Evolutionary conservation across 345 rosid genomes (phyloP), one percentile per base, ranked within the genome.

Genomic region (Moricandia moricandioides): DNA sequence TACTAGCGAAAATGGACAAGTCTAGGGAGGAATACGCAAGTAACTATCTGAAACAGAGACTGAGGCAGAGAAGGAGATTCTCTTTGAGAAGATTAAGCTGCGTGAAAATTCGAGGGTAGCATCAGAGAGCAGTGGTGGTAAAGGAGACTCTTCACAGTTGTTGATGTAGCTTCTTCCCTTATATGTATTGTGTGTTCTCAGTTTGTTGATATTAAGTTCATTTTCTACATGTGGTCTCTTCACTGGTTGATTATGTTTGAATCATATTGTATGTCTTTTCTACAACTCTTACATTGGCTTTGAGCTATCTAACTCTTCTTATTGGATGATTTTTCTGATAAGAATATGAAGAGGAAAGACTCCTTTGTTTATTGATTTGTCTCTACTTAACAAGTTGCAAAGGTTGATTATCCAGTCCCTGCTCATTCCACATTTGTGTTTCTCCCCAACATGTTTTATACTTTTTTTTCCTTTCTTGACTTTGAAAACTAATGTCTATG

Each of bases 21-120:
- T 84, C 97, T 6, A 97, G 92, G 77, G 97, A 95, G 73, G 99
- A 95, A 75, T 95, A 89, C 56, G 93, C 97, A 29, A 92, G 84
- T 74, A 86, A n/a, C n/a, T n/a, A n/a, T n/a, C n/a, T n/a, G n/a
- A n/a, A n/a, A n/a, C n/a, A n/a, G n/a, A n/a, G n/a, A 86, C 74
- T 95, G 99, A 92, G 79, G 99, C 97, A 0, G 97, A 95, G 86
- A 95, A 89, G 80, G 91, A 92, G 76, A 88, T 86, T 82, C 83
- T 95, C 47, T 89, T 92, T 69, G 99, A 95, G 88, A 92, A 92
- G 86, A 90, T 95, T 57, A 89, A 90, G 73, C 81, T 90, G 71
- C 99, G 89, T 77, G 97, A 92, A 73, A 87, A 49, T 11, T 47
- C 78, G 5, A 67, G 78, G 73, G 61, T 35, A 7, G 67, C 40